Percentiles rank a stretch among this genome's conserved stretches.
Evolutionary conservation across 345 rosid genomes (phyloP).

Genomic region (Mallotus nudiflorus): DNA sequence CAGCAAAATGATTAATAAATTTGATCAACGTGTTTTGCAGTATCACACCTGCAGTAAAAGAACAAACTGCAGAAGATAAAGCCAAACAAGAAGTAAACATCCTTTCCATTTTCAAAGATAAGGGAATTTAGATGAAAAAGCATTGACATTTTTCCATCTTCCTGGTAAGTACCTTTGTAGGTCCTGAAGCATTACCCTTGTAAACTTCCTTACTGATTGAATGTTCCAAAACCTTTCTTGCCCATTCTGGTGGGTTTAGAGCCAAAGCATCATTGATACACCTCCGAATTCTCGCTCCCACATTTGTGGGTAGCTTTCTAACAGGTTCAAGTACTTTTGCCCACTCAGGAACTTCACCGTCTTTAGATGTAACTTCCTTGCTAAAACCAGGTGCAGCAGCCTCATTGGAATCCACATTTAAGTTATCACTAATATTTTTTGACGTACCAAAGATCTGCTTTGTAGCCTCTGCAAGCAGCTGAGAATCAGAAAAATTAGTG

Average conservation of each 20-base stretch:
- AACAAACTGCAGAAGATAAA: background rate
- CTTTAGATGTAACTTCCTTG: constrained; percentile 11
- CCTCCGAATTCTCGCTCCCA: constrained; percentile 41
- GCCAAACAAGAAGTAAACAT: background rate
- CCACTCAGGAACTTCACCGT: constrained; percentile 38
- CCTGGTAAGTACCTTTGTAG: constrained; percentile 34
- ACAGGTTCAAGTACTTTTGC: constrained; percentile 36
- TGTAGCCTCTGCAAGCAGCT: constrained; percentile 47
- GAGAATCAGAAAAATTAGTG: constrained; percentile 30
- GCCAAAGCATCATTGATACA: constrained; percentile 36
- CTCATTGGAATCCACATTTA: constrained; percentile 20
- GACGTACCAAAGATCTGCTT: constrained; percentile 37
- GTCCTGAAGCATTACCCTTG: constrained; percentile 51
- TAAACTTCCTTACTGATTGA: constrained; percentile 42
- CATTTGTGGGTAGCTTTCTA: constrained; percentile 44
- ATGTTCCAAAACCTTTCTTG: constrained; percentile 30
- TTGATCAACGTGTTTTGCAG: background rate
- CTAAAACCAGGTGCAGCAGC: constrained; percentile 8
- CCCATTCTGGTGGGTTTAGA: constrained; percentile 43
- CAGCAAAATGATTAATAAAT: background rate
- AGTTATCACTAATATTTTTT: constrained; percentile 18
- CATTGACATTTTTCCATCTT: background rate
- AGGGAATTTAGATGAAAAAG: background rate
- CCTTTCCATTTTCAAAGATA: background rate
- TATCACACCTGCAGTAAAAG: background rate